Evolutionary conservation across 1,139 yeast species (phyloP).

Genomic region (Wickerhamomyces sp.): DNA sequence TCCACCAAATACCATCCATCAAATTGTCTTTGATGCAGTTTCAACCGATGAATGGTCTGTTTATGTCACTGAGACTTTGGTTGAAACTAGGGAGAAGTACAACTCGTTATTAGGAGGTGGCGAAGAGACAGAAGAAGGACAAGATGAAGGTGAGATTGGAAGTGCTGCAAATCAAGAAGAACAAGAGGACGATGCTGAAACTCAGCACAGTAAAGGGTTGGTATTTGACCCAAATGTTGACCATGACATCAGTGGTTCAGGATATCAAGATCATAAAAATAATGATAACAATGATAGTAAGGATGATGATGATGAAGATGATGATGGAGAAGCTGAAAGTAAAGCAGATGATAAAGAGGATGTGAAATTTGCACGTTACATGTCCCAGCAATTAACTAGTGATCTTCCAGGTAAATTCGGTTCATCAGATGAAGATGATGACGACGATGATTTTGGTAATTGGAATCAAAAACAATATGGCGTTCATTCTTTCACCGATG

Average conservation of each 20-base stretch:
- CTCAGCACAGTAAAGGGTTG: slow-evolving; percentile 10
- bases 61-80: slow-evolving; percentile 71
- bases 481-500: slow-evolving; percentile 13
- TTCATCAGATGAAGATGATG: slow-evolving; percentile 48
- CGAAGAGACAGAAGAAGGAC: slow-evolving; percentile 21
- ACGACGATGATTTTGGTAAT: slow-evolving; percentile 35
- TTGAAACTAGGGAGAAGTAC: slow-evolving; percentile 85
- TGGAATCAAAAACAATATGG: slow-evolving; percentile 18
- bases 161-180: slow-evolving; percentile 49
- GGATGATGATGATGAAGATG: slow-evolving; percentile 29
- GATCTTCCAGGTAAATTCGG: slow-evolving; percentile 55
- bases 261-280: slow-evolving; percentile 11
- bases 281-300: slow-evolving; percentile 19
- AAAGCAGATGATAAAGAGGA: slow-evolving; percentile 30
- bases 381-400: slow-evolving; percentile 73
- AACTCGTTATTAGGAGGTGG: slow-evolving; percentile 89
- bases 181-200: slow-evolving; percentile 32
- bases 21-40: slow-evolving; percentile 41
- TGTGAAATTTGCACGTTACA: slow-evolving; percentile 66
- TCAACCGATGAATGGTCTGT: slow-evolving; percentile 60
- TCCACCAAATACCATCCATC: slow-evolving; percentile 56
- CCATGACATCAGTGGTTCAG: slow-evolving; percentile 28
- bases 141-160: slow-evolving; percentile 21
- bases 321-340: slow-evolving; percentile 13
- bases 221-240: slow-evolving; percentile 32